Evolutionary conservation across 1,139 yeast genomes (phyloP).

Genomic region (Candida frijolesensis): DNA sequence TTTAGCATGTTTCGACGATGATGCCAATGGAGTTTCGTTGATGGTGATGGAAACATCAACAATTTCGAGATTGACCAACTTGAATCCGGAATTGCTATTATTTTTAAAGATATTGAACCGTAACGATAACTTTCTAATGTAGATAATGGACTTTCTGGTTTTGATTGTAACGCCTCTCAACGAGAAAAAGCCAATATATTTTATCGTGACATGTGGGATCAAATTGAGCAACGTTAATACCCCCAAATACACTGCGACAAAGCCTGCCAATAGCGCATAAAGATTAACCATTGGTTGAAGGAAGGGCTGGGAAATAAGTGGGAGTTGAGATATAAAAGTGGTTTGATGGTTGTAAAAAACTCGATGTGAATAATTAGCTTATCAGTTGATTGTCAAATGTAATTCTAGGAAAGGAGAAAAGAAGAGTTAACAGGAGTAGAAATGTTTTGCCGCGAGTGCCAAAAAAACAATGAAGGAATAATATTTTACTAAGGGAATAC

Average conservation of each 20-base stretch:
- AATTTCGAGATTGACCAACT: conserved; percentile 34
- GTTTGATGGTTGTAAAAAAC: neutral
- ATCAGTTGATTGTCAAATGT: too few species aligned
- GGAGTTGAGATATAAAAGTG: neutral
- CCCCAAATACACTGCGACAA: conserved; percentile 21
- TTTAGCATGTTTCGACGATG: neutral
- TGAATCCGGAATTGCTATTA: conserved; percentile 28
- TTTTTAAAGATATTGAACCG: conserved; percentile 30
- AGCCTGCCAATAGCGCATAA: conserved; percentile 8
- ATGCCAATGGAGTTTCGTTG: neutral
- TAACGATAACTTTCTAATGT: conserved; percentile 26
- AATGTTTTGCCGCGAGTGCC: neutral
- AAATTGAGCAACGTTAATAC: conserved; percentile 27
- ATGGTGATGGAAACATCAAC: conserved; percentile 26
- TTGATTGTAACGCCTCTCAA: conserved; percentile 31
- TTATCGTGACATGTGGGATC: conserved; percentile 37
- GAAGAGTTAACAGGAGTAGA: too few species aligned
- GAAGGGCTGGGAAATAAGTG: neutral
- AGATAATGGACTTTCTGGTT: conserved; percentile 19
- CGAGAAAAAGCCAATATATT: conserved; percentile 41
- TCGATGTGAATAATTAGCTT: too few species aligned
- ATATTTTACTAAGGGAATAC: neutral
- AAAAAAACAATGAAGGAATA: neutral
- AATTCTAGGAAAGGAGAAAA: too few species aligned
- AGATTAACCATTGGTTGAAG: conserved; percentile 7